Base-by-base conservation (phyloP, 2,329 filamentous ascomycete genomes). In the Proliferodiscus dingleyae region DNA sequence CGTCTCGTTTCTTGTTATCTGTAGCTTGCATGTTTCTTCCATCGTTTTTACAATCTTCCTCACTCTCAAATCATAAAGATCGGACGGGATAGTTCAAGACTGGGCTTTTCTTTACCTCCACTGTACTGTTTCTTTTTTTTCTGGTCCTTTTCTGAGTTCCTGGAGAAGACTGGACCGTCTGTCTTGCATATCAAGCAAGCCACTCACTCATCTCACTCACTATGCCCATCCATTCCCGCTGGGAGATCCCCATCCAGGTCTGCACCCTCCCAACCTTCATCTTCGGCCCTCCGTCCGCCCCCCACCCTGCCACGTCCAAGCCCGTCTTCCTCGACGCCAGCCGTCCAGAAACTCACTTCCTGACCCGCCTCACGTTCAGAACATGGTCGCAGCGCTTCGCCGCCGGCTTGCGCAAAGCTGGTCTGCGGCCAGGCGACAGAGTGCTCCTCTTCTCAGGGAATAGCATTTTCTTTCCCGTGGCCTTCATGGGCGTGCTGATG, bases 391-490 rank as follows among this genome's bases (percentile, higher is more conserved):
- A 89, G 64, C 80, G 86, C 11, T 67, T 93, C 26, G 87, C 85
- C 1, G 71, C 80, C 1, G 87, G 87, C 1, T 68, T 89, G 23
- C 72, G 71, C 37, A 74, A 75, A 44, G 73, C 76, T 13, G 87
- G 87, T 1, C 67, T 91, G 15, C 67, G 80, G 51, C 68, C 70
- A 0, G 83, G 85, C 9, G 86, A 89, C 55, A 78, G 85, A 2
- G 78, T 91, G 4, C 68, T 91, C 37, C 67, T 91, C 16, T 90
- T 84, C 65, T 83, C 83, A 0, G 77, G 80, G 18, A 91, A 90
- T 65, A 82, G 77, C 54, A 64, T 91, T 11, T 87, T 84, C 68
- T 87, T 83, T 60, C 83, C 87, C 0, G 71, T 78, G 0, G 70
- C 87, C 1, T 78, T 90, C 43, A 72, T 89, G 64, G 87, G 87